Conservation (phyloP, 2,329 filamentous ascomycete genomes). For the Epichloe hybrida region DNA sequence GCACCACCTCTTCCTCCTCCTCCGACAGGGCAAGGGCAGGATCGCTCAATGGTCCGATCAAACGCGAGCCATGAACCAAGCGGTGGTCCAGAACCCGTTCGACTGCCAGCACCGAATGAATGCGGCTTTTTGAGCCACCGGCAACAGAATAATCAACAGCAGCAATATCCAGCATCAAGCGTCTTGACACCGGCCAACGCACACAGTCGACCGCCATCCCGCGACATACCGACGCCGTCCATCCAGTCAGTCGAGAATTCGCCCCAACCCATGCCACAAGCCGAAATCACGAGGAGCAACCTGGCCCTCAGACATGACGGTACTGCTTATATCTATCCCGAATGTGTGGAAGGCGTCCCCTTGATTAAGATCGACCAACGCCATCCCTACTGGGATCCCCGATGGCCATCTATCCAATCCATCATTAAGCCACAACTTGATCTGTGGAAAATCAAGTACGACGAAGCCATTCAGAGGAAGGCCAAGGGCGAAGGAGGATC, state of each 20-base stretch:
- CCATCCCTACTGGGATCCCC: conserved; percentile 42
- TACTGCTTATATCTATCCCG: conserved; percentile 33
- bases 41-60: neutral
- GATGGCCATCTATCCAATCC: conserved; percentile 34
- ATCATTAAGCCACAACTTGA: conserved; percentile 30
- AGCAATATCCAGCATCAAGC: neutral
- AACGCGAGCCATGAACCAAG: neutral
- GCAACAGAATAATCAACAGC: neutral
- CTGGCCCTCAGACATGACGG: conserved; percentile 36
- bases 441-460: conserved; percentile 35
- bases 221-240: conserved; percentile 16
- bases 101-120: conserved; percentile 15
- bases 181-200: conserved; percentile 21
- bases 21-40: neutral
- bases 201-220: conserved; percentile 15
- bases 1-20: no score
- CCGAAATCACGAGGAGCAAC: conserved; percentile 30
- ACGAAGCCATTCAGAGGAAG: conserved; percentile 20
- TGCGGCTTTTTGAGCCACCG: conserved; percentile 5
- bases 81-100: conserved; percentile 11
- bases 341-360: conserved; percentile 39
- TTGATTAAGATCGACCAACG: conserved; percentile 34
- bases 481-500: conserved; percentile 20
- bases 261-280: conserved; percentile 12
- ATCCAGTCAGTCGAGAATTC: conserved; percentile 14